These are phyloP conservation scores for Citeromyces siamensis DNA, from an alignment of 1,139 yeast species.

Conservation along the genomic window DNA sequence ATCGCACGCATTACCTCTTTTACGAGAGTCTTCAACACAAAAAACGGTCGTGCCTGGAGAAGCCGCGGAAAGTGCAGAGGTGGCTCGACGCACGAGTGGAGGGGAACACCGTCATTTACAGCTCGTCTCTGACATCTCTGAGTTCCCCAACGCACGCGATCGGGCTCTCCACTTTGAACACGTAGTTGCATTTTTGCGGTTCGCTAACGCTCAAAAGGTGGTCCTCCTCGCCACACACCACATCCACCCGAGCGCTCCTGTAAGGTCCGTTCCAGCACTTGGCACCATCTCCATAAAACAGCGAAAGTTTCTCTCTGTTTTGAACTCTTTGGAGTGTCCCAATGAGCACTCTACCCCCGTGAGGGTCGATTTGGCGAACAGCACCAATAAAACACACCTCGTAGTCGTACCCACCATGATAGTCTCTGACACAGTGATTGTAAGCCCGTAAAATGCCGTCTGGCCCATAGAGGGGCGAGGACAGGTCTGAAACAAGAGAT, in stretches of 20 bases:
- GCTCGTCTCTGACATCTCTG: constrained; percentile 7
- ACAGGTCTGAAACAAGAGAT: constrained; percentile 7
- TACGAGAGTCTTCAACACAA: too few relatives aligned
- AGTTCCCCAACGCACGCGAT: constrained; percentile 39
- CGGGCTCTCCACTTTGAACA: constrained; percentile 52
- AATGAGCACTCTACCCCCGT: constrained; percentile 32
- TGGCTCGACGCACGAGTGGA: not conserved
- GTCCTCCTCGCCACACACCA: constrained; percentile 55
- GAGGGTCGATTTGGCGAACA: constrained; percentile 41
- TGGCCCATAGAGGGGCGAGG: constrained; percentile 36
- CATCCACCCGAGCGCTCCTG: constrained; percentile 52
- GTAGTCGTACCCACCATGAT: constrained; percentile 61
- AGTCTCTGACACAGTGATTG: constrained; percentile 32
- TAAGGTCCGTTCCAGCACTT: constrained; percentile 94
- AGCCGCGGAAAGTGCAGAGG: not conserved
- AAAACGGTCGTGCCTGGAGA: too few relatives aligned
- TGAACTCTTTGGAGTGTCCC: constrained; percentile 35
- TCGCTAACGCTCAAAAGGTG: constrained; percentile 60
- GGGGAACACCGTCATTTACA: constrained; percentile 3
- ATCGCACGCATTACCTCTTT: too few relatives aligned
- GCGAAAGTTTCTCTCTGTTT: constrained; percentile 17
- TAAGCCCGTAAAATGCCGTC: constrained; percentile 53
- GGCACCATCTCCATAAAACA: constrained; percentile 53
- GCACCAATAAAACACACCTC: constrained; percentile 46
- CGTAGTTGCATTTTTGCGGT: constrained; percentile 80